These are phyloP conservation scores for Rhizopogon vulgaris DNA, from an alignment of 768 basidiomycete species.

Conservation along the genomic window DNA sequence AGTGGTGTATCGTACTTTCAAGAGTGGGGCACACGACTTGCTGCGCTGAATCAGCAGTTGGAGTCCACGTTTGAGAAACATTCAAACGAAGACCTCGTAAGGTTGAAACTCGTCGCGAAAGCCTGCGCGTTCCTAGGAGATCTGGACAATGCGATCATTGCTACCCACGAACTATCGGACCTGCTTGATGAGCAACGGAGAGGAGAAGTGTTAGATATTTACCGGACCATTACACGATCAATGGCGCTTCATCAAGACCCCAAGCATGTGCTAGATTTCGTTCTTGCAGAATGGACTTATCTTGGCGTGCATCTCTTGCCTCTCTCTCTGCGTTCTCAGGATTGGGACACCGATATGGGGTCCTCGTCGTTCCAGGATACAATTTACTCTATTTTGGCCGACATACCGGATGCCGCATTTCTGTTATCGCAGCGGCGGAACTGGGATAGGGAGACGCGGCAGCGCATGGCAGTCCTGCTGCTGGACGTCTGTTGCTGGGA, in stretches of 20 bases:
- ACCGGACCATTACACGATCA: conserved; percentile 32
- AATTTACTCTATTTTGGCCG: conserved; percentile 20
- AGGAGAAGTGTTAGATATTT: conserved; percentile 22
- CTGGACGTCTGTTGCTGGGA: conserved; percentile 32
- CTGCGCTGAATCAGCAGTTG: conserved; percentile 24
- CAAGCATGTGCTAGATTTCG: conserved; percentile 29
- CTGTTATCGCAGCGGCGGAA: conserved; percentile 17
- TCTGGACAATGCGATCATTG: conserved; percentile 26
- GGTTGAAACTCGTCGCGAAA: conserved; percentile 26
- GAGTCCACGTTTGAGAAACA: conserved; percentile 15
- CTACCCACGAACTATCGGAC: conserved; percentile 20
- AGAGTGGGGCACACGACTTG: conserved; percentile 33
- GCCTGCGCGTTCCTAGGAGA: conserved; percentile 32
- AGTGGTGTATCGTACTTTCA: conserved; percentile 18
- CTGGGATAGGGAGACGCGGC: conserved; percentile 22
- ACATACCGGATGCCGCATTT: conserved; percentile 27
- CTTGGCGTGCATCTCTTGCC: conserved; percentile 6
- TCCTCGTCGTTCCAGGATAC: conserved; percentile 22
- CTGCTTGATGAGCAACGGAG: conserved; percentile 16
- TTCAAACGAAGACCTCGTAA: conserved; percentile 13
- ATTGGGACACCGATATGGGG: neutral
- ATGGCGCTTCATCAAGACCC: conserved; percentile 28
- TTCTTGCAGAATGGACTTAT: conserved; percentile 35
- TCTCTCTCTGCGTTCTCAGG: neutral
- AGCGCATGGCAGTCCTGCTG: conserved; percentile 33